Evolutionary conservation across 257 asterid species (phyloP).

Genomic region (Ballota nigra): DNA sequence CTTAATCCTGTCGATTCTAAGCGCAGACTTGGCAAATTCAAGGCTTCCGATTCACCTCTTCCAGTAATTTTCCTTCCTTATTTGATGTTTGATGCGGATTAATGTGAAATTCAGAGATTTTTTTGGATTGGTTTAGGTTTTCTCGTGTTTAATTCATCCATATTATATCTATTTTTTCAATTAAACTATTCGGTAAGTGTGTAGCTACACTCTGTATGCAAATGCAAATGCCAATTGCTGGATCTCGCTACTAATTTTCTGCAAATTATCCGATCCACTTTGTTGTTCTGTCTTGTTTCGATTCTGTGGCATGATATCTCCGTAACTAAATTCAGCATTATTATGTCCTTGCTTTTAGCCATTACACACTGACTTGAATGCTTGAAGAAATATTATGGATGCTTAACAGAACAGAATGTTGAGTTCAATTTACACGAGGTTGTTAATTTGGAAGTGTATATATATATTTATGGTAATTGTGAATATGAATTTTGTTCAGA

Average conservation of each 20-base stretch:
- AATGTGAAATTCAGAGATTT: not conserved
- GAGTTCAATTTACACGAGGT: not conserved
- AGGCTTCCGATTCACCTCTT: conserved; percentile 93
- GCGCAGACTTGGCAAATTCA: conserved; percentile 70
- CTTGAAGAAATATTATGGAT: not conserved
- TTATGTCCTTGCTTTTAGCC: not conserved
- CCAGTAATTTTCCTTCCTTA: conserved; percentile 48
- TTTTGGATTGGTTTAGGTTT: not conserved
- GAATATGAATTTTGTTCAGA: conserved; percentile 34
- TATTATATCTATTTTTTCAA: not conserved
- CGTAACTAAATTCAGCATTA: not conserved
- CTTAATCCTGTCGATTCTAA: conserved; percentile 89
- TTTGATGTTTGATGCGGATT: not conserved
- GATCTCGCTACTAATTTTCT: not conserved
- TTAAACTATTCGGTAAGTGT: not conserved
- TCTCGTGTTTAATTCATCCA: not conserved
- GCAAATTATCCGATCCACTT: not conserved
- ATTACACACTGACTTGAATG: not conserved
- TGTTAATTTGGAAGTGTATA: too few relatives aligned
- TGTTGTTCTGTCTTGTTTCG: too few relatives aligned
- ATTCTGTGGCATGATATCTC: not conserved
- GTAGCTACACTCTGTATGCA: not conserved
- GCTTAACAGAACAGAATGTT: not conserved
- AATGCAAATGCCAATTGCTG: not conserved
- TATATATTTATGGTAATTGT: not conserved